Conservation (phyloP, 2,329 filamentous ascomycete species). For the Fusarium caatingaense region DNA sequence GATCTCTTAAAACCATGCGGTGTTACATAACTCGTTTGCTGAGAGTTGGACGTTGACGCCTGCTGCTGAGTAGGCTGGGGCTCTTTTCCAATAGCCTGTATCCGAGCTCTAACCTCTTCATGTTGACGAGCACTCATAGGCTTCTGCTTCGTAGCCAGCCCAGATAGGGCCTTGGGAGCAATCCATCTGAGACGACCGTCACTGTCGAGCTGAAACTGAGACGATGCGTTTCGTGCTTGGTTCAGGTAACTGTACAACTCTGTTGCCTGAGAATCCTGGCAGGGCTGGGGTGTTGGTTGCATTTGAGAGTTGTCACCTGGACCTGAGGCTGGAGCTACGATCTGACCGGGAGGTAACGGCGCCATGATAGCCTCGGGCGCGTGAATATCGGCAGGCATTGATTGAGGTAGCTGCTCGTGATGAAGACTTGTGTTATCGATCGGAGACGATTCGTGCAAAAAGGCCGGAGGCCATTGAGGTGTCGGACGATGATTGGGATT, state of each 20-base stretch:
- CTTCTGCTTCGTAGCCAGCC: background rate
- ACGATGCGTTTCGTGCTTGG: too few species aligned
- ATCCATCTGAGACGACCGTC: too few species aligned
- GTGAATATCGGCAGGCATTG: accelerated
- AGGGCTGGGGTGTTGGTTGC: background rate
- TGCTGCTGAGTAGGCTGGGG: accelerated
- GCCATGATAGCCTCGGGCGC: background rate
- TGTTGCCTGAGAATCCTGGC: background rate
- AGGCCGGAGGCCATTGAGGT: background rate
- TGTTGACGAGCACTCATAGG: background rate
- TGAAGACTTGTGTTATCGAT: too few species aligned
- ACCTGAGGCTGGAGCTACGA: too few species aligned
- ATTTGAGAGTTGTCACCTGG: too few species aligned
- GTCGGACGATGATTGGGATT: accelerated
- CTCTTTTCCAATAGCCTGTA: too few species aligned
- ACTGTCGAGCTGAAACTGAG: too few species aligned
- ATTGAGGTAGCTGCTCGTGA: too few species aligned
- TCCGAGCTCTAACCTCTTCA: too few species aligned
- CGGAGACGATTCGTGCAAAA: background rate
- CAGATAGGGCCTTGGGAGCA: background rate
- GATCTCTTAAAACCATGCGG: background rate
- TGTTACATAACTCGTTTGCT: background rate
- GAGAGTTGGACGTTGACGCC: accelerated
- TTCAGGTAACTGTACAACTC: too few species aligned
- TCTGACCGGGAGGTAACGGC: background rate